Percentiles rank a stretch among this genome's conserved stretches.
Conservation (phyloP, 768 basidiomycete species). For the Ephemerocybe angulata region DNA sequence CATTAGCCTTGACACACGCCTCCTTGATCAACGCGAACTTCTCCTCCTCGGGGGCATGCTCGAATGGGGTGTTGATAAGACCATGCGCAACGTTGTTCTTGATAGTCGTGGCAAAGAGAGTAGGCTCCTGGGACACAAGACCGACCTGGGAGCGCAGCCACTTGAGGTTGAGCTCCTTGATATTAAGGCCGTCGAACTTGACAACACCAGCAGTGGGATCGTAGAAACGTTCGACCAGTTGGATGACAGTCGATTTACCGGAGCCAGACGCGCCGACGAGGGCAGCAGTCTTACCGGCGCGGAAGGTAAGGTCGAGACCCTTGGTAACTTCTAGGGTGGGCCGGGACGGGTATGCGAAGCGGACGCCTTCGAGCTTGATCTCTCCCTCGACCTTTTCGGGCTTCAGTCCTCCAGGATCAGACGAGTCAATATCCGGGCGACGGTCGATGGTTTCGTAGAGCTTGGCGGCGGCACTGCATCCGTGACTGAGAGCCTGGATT, state of each 20-base stretch:
- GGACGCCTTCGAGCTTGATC: conserved; percentile 45
- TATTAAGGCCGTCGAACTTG: conserved; percentile 46
- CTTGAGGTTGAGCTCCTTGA: conserved; percentile 51
- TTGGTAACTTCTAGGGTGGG: conserved; percentile 15
- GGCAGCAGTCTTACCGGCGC: conserved; percentile 61
- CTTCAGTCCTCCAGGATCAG: conserved; percentile 52
- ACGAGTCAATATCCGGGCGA: conserved; percentile 72
- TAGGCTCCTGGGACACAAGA: conserved; percentile 73
- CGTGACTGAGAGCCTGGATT: conserved; percentile 62
- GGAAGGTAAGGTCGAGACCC: conserved; percentile 12
- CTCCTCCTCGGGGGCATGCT: conserved; percentile 43
- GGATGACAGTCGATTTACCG: conserved; percentile 80
- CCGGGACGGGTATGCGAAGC: conserved; percentile 15
- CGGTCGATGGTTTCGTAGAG: conserved; percentile 77
- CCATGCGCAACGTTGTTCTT: conserved; percentile 78
- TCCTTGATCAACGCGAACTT: conserved; percentile 34
- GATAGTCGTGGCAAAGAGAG: conserved; percentile 75
- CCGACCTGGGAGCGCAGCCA: conserved; percentile 72
- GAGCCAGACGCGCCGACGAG: conserved; percentile 81
- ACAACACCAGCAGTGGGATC: conserved; percentile 62
- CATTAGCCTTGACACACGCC: conserved; percentile 66
- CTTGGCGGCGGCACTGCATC: conserved; percentile 75
- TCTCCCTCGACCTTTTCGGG: conserved; percentile 58
- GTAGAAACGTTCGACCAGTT: conserved; percentile 76
- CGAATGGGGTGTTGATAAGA: conserved; percentile 15